These are phyloP conservation scores for Rhizopogon sp. DNA, from an alignment of 768 basidiomycete species.

Conservation along the genomic window DNA sequence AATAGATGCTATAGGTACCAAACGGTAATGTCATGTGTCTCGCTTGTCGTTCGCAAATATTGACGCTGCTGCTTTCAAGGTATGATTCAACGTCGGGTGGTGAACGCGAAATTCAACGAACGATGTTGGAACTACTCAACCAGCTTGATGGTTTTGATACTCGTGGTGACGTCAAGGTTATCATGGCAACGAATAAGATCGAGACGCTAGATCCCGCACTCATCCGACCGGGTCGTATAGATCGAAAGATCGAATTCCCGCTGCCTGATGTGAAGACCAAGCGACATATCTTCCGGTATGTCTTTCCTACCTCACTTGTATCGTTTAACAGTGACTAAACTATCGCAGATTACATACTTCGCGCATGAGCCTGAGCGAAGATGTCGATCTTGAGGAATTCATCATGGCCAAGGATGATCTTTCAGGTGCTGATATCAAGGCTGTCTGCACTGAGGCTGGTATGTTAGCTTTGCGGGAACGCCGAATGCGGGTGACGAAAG, in stretches of 20 bases:
- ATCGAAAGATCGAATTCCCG: constrained; percentile 98
- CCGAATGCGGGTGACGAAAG: constrained; percentile 90
- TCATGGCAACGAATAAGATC: constrained; percentile 99
- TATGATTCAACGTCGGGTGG: constrained; percentile 99
- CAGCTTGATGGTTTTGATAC: constrained; percentile 99
- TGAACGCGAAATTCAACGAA: constrained; percentile 98
- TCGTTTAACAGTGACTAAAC: constrained; percentile 5
- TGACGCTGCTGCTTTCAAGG: constrained; percentile 32
- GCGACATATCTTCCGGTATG: constrained; percentile 92
- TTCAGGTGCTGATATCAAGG: constrained; percentile 98
- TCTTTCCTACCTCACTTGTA: background rate
- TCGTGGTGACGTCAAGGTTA: constrained; percentile 98
- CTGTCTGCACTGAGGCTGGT: constrained; percentile 98
- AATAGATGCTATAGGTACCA: constrained; percentile 97
- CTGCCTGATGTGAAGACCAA: constrained; percentile 98
- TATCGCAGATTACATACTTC: constrained; percentile 75
- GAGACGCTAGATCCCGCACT: constrained; percentile 97
- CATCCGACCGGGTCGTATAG: constrained; percentile 97
- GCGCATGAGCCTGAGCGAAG: constrained; percentile 83
- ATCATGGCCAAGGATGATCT: constrained; percentile 94
- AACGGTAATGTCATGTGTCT: constrained; percentile 57
- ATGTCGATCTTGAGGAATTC: constrained; percentile 95
- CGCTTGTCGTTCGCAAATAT: constrained; percentile 1
- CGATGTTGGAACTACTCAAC: constrained; percentile 97
- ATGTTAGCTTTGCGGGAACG: constrained; percentile 90